Conservation (phyloP, 208 protist genomes). For the Vickermania spadyakhi region DNA sequence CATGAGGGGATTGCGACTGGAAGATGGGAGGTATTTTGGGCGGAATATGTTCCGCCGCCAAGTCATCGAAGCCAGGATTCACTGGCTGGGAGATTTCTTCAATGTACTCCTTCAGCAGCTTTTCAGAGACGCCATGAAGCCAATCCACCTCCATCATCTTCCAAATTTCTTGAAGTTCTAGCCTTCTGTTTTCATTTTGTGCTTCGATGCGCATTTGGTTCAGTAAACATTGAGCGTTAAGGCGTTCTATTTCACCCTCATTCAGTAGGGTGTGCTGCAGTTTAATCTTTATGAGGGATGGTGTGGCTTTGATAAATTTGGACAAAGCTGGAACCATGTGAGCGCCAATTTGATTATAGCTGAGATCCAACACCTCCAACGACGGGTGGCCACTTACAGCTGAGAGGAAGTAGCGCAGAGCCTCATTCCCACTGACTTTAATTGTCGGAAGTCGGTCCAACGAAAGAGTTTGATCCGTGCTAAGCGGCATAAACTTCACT, state of each 20-base stretch:
- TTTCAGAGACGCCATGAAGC: background rate
- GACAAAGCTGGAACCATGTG: conserved; percentile 24
- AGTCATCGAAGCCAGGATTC: background rate
- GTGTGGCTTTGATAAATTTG: conserved; percentile 25
- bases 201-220: conserved; percentile 17
- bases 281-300: conserved; percentile 20
- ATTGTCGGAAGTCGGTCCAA: background rate
- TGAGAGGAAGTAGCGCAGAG: conserved; percentile 18
- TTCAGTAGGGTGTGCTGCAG: conserved; percentile 23
- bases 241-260: conserved; percentile 12
- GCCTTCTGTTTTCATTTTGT: background rate
- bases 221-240: conserved; percentile 18
- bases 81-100: background rate
- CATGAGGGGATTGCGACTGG: background rate
- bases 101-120: background rate
- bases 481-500: background rate
- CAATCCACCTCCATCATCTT: background rate
- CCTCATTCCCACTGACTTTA: conserved; percentile 10
- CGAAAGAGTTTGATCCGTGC: background rate
- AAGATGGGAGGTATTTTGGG: background rate
- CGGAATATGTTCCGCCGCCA: background rate
- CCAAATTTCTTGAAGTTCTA: background rate
- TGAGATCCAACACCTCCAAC: conserved; percentile 29
- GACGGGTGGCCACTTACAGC: conserved; percentile 28
- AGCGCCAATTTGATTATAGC: conserved; percentile 36